Evolutionary conservation across 2,329 filamentous ascomycete genomes (phyloP).

Genomic region (Trichoderma sp.): DNA sequence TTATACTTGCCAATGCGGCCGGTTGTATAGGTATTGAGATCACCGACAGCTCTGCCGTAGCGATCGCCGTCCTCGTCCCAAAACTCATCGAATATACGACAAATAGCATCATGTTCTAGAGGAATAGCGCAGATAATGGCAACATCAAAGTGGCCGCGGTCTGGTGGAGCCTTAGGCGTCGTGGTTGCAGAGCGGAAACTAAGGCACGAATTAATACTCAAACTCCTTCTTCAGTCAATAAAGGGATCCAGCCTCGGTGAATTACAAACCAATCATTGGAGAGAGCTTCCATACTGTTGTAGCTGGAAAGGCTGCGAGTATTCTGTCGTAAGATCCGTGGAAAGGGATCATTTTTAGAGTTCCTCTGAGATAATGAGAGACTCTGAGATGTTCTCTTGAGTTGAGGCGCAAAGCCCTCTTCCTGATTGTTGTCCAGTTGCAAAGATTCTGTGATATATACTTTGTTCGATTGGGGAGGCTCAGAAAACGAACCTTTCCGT

Average conservation of each 20-base stretch:
- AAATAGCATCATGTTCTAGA: constrained; percentile 19
- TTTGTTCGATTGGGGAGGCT: background rate
- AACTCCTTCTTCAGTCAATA: background rate
- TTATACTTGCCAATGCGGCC: constrained; percentile 28
- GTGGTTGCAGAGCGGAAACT: background rate
- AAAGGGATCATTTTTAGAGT: background rate
- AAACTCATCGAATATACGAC: constrained; percentile 20
- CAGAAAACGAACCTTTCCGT: background rate
- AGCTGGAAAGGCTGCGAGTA: background rate
- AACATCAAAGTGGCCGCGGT: constrained; percentile 13
- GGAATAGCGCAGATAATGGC: constrained; percentile 20
- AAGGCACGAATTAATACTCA: background rate
- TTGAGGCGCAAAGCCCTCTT: background rate
- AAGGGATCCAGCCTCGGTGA: too few species aligned
- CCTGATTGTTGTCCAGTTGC: too few species aligned
- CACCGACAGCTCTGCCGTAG: constrained; percentile 18
- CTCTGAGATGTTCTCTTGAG: background rate
- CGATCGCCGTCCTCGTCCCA: constrained; percentile 19
- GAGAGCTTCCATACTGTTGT: background rate
- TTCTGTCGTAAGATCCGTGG: background rate
- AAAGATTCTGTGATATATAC: background rate
- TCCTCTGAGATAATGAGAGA: background rate
- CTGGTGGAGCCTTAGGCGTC: background rate
- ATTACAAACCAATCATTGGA: background rate
- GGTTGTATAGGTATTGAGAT: constrained; percentile 25